A percentile compares a stretch with the other conserved stretches of the same genome.
Conservation (phyloP, 73 alveolate genomes). For the Durusdinium trenchii region DNA sequence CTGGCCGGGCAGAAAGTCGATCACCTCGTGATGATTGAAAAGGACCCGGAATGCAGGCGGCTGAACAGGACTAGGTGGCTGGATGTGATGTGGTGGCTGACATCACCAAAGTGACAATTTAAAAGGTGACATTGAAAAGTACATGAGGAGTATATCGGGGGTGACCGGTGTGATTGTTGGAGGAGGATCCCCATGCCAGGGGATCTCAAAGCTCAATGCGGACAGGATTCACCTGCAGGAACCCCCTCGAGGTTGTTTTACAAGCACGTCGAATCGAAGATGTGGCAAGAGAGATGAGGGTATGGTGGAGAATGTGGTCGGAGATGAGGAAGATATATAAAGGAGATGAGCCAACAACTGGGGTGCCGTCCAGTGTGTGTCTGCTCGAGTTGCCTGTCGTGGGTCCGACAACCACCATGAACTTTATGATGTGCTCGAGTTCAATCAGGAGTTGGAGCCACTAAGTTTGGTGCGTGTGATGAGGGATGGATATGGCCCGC, state of each 20-base stretch:
- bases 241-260: not conserved
- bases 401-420: too few species aligned
- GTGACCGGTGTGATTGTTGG: not conserved
- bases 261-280: too few species aligned
- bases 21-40: not conserved
- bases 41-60: not conserved
- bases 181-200: constrained; percentile 27
- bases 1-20: not conserved
- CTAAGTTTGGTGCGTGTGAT: too few species aligned
- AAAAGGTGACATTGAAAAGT: not conserved
- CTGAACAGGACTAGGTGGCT: not conserved
- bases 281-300: too few species aligned
- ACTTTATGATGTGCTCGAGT: too few species aligned
- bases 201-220: not conserved
- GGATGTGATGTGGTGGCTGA: not conserved
- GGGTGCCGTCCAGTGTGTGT: too few species aligned
- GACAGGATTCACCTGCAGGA: not conserved
- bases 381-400: too few species aligned
- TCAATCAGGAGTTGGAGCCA: too few species aligned
- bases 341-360: too few species aligned
- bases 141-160: not conserved
- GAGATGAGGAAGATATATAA: too few species aligned
- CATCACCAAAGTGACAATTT: not conserved
- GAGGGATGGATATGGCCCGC: too few species aligned
- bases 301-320: too few species aligned